These are phyloP conservation scores for Fusarium dimerum DNA, from an alignment of 2,329 filamentous ascomycete genomes.

Conservation along the genomic window DNA sequence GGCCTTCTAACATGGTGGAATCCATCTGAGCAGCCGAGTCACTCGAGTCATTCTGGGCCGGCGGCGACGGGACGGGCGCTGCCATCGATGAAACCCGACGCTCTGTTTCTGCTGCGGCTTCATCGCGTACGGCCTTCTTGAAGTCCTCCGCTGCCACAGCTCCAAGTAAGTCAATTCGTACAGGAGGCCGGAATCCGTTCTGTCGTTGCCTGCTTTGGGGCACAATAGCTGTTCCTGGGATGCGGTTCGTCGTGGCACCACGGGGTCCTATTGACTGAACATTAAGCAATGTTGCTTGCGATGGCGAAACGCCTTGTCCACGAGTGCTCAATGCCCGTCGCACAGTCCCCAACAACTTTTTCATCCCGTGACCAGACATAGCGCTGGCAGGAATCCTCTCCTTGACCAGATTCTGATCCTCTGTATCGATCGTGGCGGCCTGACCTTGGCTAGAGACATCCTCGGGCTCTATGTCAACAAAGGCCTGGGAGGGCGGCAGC, in stretches of 20 bases:
- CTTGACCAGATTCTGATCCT: slow-evolving; percentile 42
- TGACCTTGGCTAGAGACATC: slow-evolving; percentile 50
- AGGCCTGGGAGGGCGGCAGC: slow-evolving; percentile 79
- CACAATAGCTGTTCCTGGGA: slow-evolving; percentile 62
- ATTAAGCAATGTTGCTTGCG: slow-evolving; percentile 49
- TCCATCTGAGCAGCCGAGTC: slow-evolving; percentile 48
- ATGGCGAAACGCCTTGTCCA: slow-evolving; percentile 45
- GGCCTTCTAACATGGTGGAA: slow-evolving; percentile 38
- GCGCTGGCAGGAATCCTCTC: slow-evolving; percentile 53
- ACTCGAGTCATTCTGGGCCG: slow-evolving; percentile 36
- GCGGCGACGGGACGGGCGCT: slow-evolving; percentile 27
- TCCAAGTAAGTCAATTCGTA: slow-evolving; percentile 81
- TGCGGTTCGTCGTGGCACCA: slow-evolving; percentile 57
- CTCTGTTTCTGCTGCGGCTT: slow-evolving; percentile 45
- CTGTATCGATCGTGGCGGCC: slow-evolving; percentile 54
- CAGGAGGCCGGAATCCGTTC: slow-evolving; percentile 49
- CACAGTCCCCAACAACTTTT: slow-evolving; percentile 82
- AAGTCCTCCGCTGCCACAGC: slow-evolving; percentile 78
- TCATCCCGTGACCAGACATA: slow-evolving; percentile 75
- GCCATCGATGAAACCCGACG: slow-evolving; percentile 22
- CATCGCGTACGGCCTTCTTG: slow-evolving; percentile 71
- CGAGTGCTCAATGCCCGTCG: slow-evolving; percentile 74
- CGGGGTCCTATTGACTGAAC: slow-evolving; percentile 51
- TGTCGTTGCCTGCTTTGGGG: slow-evolving; percentile 52
- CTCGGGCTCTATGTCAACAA: slow-evolving; percentile 67